Percentiles rank a stretch among this genome's conserved stretches.
Evolutionary conservation across 2,329 filamentous ascomycete genomes (phyloP).

Genomic region (Claviceps maximensis): DNA sequence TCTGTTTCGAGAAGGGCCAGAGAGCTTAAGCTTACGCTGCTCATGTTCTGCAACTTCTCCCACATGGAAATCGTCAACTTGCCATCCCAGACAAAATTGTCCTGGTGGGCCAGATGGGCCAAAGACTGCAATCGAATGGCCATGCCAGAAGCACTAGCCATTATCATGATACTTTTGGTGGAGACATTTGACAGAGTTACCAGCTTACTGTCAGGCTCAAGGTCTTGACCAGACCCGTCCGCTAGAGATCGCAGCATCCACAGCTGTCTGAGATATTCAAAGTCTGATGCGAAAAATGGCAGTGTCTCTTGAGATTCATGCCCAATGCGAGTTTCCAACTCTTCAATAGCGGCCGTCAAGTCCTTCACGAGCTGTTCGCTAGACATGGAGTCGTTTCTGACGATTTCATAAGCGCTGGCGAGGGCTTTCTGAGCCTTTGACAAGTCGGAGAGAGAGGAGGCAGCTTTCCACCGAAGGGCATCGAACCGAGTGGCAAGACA

Average conservation of each 20-base stretch:
- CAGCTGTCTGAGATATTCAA: constrained; percentile 43
- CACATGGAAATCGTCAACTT: constrained; percentile 34
- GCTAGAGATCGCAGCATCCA: constrained; percentile 25
- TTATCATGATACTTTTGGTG: constrained; percentile 20
- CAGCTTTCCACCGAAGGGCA: constrained; percentile 43
- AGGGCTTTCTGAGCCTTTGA: constrained; percentile 40
- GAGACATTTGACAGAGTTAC: constrained; percentile 33
- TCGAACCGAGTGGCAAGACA: constrained; percentile 47
- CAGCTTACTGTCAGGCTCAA: constrained; percentile 22
- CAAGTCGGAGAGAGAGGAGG: constrained; percentile 37
- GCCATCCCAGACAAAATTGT: constrained; percentile 26
- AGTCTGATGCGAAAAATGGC: constrained; percentile 41
- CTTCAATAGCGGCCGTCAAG: constrained; percentile 36
- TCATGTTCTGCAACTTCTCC: constrained; percentile 37
- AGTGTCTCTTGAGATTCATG: constrained; percentile 25
- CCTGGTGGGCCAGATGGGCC: constrained; percentile 30
- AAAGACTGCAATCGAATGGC: constrained; percentile 32
- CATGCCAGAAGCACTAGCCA: constrained; percentile 20
- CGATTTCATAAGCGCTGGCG: constrained; percentile 40
- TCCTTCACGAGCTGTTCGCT: constrained; percentile 34
- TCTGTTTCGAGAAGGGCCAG: constrained; percentile 53
- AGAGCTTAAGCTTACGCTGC: constrained; percentile 42
- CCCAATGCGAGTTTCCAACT: constrained; percentile 33
- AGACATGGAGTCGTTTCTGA: constrained; percentile 29
- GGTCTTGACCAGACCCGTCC: background rate